Conservation (phyloP, 2,329 filamentous ascomycete genomes). For the Fusarium coffeatum region DNA sequence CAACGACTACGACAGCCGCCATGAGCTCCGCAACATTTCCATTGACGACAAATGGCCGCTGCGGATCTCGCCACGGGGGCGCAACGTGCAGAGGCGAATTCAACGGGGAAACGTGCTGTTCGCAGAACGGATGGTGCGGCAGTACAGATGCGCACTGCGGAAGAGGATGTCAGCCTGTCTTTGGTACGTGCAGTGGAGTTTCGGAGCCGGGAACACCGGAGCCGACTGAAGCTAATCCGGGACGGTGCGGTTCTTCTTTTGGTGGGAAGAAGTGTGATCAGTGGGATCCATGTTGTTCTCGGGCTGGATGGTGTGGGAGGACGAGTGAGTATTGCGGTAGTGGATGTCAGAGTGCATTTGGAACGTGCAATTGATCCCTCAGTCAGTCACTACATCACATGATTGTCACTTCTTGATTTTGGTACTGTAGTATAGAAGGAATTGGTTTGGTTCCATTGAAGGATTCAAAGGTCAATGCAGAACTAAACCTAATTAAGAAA, state of each 20-base stretch:
- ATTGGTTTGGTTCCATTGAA: background rate
- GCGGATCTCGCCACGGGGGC: slow-evolving; percentile 38
- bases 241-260: slow-evolving; percentile 45
- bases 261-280: slow-evolving; percentile 44
- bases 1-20: background rate
- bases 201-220: slow-evolving; percentile 29
- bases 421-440: background rate
- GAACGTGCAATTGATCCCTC: slow-evolving; percentile 38
- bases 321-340: slow-evolving; percentile 54
- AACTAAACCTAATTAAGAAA: background rate
- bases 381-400: too few species aligned
- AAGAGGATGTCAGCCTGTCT: slow-evolving; percentile 53
- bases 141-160: slow-evolving; percentile 55
- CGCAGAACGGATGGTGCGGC: slow-evolving; percentile 52
- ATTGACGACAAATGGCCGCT: slow-evolving; percentile 40
- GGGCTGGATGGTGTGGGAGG: slow-evolving; percentile 53
- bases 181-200: slow-evolving; percentile 43
- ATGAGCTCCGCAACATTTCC: slow-evolving; percentile 35
- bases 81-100: slow-evolving; percentile 39
- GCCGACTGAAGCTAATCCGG: slow-evolving; percentile 37
- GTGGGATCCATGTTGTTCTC: slow-evolving; percentile 47
- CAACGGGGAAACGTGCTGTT: slow-evolving; percentile 40
- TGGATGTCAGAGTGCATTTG: slow-evolving; percentile 53
- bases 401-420: background rate
- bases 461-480: background rate